Evolutionary conservation across 2,329 filamentous ascomycete genomes (phyloP).

Genomic region (Metarhizium guizhouense): DNA sequence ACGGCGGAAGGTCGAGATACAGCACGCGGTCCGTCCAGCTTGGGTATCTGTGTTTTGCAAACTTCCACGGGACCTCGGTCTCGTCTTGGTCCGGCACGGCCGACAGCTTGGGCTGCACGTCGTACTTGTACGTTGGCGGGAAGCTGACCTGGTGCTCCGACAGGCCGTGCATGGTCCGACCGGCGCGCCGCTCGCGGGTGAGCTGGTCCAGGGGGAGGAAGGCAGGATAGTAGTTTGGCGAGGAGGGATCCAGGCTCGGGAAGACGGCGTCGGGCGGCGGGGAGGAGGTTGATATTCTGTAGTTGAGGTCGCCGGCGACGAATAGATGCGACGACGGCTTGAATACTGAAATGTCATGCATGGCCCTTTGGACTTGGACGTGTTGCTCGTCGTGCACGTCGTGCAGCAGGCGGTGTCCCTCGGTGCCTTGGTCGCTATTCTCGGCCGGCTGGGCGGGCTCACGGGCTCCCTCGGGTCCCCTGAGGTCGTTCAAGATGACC

Average conservation of each 20-base stretch:
- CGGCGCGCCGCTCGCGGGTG: constrained; percentile 56
- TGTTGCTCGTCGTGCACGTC: constrained; percentile 26
- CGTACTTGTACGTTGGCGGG: constrained; percentile 91
- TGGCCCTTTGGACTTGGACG: constrained; percentile 29
- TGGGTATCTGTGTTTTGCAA: constrained; percentile 77
- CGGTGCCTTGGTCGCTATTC: constrained; percentile 15
- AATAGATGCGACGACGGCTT: constrained; percentile 69
- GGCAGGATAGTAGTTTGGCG: constrained; percentile 51
- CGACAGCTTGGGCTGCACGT: constrained; percentile 22
- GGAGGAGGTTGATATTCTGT: constrained; percentile 64
- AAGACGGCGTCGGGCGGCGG: constrained; percentile 54
- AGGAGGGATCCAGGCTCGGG: constrained; percentile 49
- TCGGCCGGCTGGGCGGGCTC: constrained; percentile 5
- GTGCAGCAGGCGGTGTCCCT: constrained; percentile 23
- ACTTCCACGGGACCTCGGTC: constrained; percentile 50
- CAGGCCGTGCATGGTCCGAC: constrained; percentile 69
- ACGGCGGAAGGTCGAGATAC: constrained; percentile 56
- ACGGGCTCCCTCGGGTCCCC: constrained; percentile 5
- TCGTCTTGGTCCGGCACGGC: constrained; percentile 17
- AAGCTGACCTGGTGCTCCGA: constrained; percentile 67
- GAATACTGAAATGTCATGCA: constrained; percentile 61
- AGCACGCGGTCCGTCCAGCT: constrained; percentile 91
- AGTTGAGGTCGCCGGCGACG: constrained; percentile 88
- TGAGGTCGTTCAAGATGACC: constrained; percentile 22
- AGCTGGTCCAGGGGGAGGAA: constrained; percentile 75